Base-by-base conservation (phyloP, 331 rosid genomes). In the Quercus lobata region DNA sequence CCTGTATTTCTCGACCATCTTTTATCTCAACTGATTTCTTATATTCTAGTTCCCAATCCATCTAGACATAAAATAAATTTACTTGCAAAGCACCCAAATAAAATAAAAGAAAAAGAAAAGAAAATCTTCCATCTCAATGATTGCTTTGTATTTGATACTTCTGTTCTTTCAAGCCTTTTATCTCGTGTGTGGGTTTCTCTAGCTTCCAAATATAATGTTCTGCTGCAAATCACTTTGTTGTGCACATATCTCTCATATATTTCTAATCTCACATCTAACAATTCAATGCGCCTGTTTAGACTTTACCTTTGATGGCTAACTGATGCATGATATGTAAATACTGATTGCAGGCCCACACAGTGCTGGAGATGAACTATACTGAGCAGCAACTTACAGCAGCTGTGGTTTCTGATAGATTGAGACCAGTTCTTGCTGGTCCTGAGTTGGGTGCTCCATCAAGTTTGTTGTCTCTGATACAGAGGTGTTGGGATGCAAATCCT, bases 351-450 rank as follows among this genome's bases (percentile, higher is more conserved):
- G 99, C 98, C 60, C 99, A 95, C 85, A 95, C 99, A 8, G 94
- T 91, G 53, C 86, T 95, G 79, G 98, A 93, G 86, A 95, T 95
- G 98, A 95, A 90, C 87, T 95, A 95, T 77, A 91, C 96, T 2
- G 98, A 89, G 85, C 99, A 95, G 87, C 93, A 92, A 83, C 92
- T 95, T 73, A 93, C 94, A 57, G 93, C 90, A 69, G 96, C 99
- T 76, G 92, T 92, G 76, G 98, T 89, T 79, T 93, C 97, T 37
- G 89, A 88, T 82, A 91, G 87, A 69, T 85, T 95, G 85, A 86
- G 96, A 56, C 98, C 99, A 4, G 88, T 82, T 79, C 90, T 91
- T 81, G 94, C 93, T 76, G 80, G 85, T 74, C 86, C 85, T 54
- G 84, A 90, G 80, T 88, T 86, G 37, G 94, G 89, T 61, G 83